Evolutionary conservation across 345 rosid genomes (phyloP), one percentile per base, ranked within the genome.

Genomic region (Mangifera indica): DNA sequence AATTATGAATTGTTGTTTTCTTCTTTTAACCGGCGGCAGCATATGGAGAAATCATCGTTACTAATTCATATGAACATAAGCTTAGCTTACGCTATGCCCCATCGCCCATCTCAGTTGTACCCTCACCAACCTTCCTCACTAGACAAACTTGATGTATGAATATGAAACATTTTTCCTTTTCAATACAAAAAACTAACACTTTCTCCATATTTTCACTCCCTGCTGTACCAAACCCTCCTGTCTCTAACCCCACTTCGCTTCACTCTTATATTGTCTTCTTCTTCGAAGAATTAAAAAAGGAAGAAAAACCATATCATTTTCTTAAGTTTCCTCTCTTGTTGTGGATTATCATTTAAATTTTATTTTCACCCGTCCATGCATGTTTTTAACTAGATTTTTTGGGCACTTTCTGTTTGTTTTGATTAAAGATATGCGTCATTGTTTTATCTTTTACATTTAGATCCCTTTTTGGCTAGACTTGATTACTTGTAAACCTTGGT

Each of bases 131-230:
- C 80, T 44, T 42, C 34, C 20, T 69, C 26, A 63, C 67, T 17
- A 26, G 76, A 76, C 77, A 60, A 29, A 10, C 2, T 63, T 78
- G 84, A 66, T 64, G 58, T 60, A 11, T 60, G 42, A 78, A 69
- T 68, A 74, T 82, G 85, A 76, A 78, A 80, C 82, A 84, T 49
- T 71, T 55, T n/a, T 51, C 1, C 3, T 34, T 62, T 21, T 66
- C 66, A 60, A 58, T 48, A 3, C 26, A 49, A 42, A 26, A 67
- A 7, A 57, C 44, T 60, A 65, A 62, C 72, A 69, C 62, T 4
- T 49, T 6, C 53, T 13, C 58, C 74, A 63, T 75, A 26, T 72
- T 70, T 60, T 69, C 63, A 37, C 49, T 29, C 65, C 46, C 57
- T 3, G 73, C 75, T 55, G 76, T 61, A 77, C 79, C 84, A 68